These are phyloP conservation scores for Trypanosomatidae sp. DNA, from an alignment of 208 protist genomes.

Conservation along the genomic window DNA sequence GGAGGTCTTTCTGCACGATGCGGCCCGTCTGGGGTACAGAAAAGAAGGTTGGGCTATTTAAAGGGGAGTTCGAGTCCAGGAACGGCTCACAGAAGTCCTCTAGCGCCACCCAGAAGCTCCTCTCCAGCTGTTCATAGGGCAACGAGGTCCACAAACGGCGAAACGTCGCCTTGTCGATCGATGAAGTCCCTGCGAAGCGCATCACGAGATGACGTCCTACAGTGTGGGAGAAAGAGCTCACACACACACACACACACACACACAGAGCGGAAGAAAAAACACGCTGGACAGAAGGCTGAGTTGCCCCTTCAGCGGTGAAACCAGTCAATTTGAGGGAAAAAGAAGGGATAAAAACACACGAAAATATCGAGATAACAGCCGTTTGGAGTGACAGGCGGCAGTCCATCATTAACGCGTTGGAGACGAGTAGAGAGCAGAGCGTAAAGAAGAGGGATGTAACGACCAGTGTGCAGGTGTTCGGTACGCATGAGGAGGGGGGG, in stretches of 20 bases:
- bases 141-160: constrained; percentile 53
- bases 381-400: background rate
- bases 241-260: no score
- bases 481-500: background rate
- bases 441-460: background rate
- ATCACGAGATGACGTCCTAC: background rate
- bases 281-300: background rate
- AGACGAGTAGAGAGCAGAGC: background rate
- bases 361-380: background rate
- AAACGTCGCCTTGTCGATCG: constrained; percentile 37
- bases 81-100: constrained; percentile 57
- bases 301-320: background rate
- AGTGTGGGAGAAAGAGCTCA: background rate
- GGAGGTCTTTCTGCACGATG: constrained; percentile 31
- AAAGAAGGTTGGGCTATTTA: constrained; percentile 57
- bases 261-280: background rate
- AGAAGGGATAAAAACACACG: background rate
- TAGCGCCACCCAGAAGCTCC: constrained; percentile 61
- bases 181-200: background rate
- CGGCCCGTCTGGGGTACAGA: constrained; percentile 40
- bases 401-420: background rate
- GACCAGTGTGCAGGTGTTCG: background rate
- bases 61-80: constrained; percentile 36
- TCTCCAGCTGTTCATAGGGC: constrained; percentile 48
- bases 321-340: background rate